Evolutionary conservation across 2,329 filamentous ascomycete genomes (phyloP).

Genomic region (Cercospora zeina): DNA sequence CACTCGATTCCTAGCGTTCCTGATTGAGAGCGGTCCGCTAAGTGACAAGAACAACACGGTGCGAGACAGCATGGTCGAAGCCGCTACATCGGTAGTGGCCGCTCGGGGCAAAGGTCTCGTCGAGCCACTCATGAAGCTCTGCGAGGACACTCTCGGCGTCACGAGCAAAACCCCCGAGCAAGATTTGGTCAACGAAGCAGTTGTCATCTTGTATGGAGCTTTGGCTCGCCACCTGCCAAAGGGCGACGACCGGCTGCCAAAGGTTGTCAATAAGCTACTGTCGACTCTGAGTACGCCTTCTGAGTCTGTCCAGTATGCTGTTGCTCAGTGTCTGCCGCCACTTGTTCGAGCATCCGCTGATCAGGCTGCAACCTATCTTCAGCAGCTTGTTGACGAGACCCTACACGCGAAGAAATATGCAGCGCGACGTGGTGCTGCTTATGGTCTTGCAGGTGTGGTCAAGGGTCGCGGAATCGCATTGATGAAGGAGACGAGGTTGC

Average conservation of each 20-base stretch:
- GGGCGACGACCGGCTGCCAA: constrained; percentile 83
- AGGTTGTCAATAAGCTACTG: constrained; percentile 82
- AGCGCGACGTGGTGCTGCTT: constrained; percentile 87
- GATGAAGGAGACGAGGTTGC: constrained; percentile 80
- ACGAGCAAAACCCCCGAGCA: constrained; percentile 78
- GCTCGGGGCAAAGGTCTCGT: constrained; percentile 78
- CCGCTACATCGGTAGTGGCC: constrained; percentile 78
- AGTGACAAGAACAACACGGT: constrained; percentile 77
- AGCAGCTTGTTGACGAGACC: constrained; percentile 77
- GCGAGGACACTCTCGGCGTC: constrained; percentile 82
- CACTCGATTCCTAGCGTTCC: constrained; percentile 76
- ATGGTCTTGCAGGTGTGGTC: constrained; percentile 87
- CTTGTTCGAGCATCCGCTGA: constrained; percentile 79
- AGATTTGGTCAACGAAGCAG: constrained; percentile 92
- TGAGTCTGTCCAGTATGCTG: constrained; percentile 94
- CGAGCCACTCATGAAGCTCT: constrained; percentile 86
- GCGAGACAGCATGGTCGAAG: constrained; percentile 86
- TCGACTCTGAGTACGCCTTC: constrained; percentile 90
- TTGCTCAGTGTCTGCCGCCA: constrained; percentile 89
- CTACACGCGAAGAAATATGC: constrained; percentile 88
- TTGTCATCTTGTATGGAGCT: constrained; percentile 96
- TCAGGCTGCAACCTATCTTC: constrained; percentile 76
- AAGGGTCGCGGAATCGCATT: constrained; percentile 81
- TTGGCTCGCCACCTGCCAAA: constrained; percentile 80
- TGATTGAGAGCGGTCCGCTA: constrained; percentile 84